Evolutionary conservation across 441 rosid genomes (phyloP).

Genomic region (Populus hybrid): DNA sequence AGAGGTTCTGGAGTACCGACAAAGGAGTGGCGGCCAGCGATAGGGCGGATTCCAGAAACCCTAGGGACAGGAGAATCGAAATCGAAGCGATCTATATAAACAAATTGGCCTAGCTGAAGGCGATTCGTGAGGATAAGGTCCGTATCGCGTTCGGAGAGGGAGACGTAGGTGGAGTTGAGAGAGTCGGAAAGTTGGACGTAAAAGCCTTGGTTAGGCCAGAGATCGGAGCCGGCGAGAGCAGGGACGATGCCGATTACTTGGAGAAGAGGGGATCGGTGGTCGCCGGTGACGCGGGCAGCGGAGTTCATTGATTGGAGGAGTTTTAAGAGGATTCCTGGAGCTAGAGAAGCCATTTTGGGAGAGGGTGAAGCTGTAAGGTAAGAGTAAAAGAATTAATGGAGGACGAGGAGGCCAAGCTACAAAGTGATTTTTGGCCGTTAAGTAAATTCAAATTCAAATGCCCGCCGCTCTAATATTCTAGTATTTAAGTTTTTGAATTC

Average conservation of each 20-base stretch:
- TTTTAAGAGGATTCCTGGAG: slow-evolving; percentile 80
- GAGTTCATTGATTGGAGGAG: slow-evolving; percentile 92
- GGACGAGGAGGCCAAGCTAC: not conserved
- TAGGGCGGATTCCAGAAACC: slow-evolving; percentile 73
- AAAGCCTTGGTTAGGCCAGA: slow-evolving; percentile 90
- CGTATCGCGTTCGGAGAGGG: slow-evolving; percentile 80
- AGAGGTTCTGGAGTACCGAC: slow-evolving; percentile 75
- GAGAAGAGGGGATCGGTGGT: slow-evolving; percentile 82
- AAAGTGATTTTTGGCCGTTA: slow-evolving; percentile 37
- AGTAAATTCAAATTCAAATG: slow-evolving; percentile 48
- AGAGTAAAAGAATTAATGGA: not conserved
- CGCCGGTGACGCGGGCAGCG: slow-evolving; percentile 73
- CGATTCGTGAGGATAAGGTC: slow-evolving; percentile 88
- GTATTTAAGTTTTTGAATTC: slow-evolving; percentile 1
- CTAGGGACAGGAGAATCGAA: slow-evolving; percentile 78
- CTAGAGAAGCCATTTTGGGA: slow-evolving; percentile 65
- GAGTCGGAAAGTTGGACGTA: slow-evolving; percentile 92
- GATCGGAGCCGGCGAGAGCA: slow-evolving; percentile 80
- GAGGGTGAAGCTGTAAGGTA: not conserved
- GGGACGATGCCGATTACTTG: slow-evolving; percentile 93
- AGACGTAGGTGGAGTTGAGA: slow-evolving; percentile 88
- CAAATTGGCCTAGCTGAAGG: slow-evolving; percentile 93
- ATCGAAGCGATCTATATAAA: slow-evolving; percentile 72
- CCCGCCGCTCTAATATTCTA: slow-evolving; percentile 31
- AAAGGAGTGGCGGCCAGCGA: slow-evolving; percentile 79